Base-by-base conservation (phyloP, 116 monocot genomes). In the Iris pallida region DNA sequence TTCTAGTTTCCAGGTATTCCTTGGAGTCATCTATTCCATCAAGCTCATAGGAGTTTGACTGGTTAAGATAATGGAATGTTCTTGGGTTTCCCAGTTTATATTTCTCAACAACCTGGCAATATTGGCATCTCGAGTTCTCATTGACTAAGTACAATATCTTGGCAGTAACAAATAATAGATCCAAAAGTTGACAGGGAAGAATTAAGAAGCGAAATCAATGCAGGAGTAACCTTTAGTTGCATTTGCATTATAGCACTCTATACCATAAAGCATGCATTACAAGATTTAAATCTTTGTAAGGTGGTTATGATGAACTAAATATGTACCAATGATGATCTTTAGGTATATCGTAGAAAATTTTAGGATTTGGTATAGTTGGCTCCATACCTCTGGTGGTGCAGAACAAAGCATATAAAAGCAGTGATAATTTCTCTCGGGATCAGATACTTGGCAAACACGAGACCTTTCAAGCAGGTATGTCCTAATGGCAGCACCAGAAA, bases 401-500 rank as follows among this genome's bases (percentile, higher is more conserved):
- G 84, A 73, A 79, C 90, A 90, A 42, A 90, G 81, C 69, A 90
- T 76, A 52, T 90, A 90, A 76, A 90, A 90, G 66, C 91, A 91
- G 72, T 91, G 91, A 55, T 91, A 91, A 61, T 91, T 91, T 75
- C 91, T 81, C 66, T 91, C 91, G 42, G 91, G 87, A 62, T 79
- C 76, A 69, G 76, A 84, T 55, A 91, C 86, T 73, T 91, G 87
- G 69, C 87, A 87, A 51, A 91, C 91, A 70, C 91, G 86, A 73
- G 91, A 91, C 63, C 84, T 81, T 63, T 91, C 91, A 67, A 91
- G 91, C 80, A 91, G 73, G 79, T 91, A 91, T 45, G 91, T 91
- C 64, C 91, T 75, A 55, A 91, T 82, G 65, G 91, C 91, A 69
- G 91, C 91, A 43, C 91, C 91, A 62, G 87, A 91, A 62, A 91